Percentiles rank a stretch among this genome's conserved stretches.
Evolutionary conservation across 148 eudicot genomes (phyloP).

Genomic region (Camellia japonica): DNA sequence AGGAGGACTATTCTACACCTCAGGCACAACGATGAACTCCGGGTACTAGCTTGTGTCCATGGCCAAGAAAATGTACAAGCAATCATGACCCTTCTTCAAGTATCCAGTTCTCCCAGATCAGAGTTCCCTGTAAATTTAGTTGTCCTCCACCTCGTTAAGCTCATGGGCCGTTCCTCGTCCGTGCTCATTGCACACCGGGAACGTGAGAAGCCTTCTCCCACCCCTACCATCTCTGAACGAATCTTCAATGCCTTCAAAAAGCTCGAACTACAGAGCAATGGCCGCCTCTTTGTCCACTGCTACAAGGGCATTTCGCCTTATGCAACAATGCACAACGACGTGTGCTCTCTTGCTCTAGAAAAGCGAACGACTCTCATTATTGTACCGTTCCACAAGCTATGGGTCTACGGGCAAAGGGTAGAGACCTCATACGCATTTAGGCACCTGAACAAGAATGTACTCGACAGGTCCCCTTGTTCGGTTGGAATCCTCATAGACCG

Average conservation of each 20-base stretch:
- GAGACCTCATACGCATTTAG: conserved; percentile 36
- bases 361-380: conserved; percentile 45
- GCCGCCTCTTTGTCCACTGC: conserved; percentile 32
- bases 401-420: conserved; percentile 9
- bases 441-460: conserved; percentile 41
- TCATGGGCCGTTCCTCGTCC: conserved; percentile 55
- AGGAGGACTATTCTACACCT: conserved; percentile 38
- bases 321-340: conserved; percentile 62
- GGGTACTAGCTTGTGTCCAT: conserved; percentile 53
- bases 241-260: conserved; percentile 51
- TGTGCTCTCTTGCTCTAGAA: conserved; percentile 59
- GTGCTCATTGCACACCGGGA: conserved; percentile 43
- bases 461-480: conserved; percentile 61
- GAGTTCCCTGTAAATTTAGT: conserved; percentile 31
- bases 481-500: conserved; percentile 54
- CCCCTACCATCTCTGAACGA: conserved; percentile 41
- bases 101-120: conserved; percentile 35
- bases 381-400: conserved; percentile 52
- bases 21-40: conserved; percentile 47
- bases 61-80: conserved; percentile 37
- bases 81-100: conserved; percentile 42
- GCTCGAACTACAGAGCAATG: conserved; percentile 34
- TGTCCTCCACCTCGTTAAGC: conserved; percentile 54
- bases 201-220: conserved; percentile 28
- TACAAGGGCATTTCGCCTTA: conserved; percentile 56